Base-by-base conservation (phyloP, 176 grass and related monocot genomes). In the Aegilops tauschii region DNA sequence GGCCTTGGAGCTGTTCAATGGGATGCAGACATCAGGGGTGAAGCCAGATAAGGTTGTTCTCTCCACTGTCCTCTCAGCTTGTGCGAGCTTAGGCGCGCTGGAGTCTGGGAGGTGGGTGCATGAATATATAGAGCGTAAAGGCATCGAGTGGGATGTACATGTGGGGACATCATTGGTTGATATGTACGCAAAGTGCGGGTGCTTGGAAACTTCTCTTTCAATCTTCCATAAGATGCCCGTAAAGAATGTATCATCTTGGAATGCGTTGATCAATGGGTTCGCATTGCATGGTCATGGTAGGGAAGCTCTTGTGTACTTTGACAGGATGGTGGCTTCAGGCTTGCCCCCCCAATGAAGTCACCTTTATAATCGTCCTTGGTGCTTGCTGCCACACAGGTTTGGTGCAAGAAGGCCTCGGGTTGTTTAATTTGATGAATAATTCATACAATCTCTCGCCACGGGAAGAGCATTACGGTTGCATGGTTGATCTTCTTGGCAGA, bases 401-500 rank as follows among this genome's bases (percentile, higher is more conserved):
- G 37, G 81, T 95, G 49, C 47, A 87, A 89, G 59, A 89, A 87
- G 84, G 89, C 11, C 20, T 61, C 52, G 11, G 2, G 18, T 49
- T 82, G 54, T 94, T 89, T 70, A 28, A 89, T 52, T 62, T 70
- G 36, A 87, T 87, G 89, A 79, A 37, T 40, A 52, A 85, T 61
- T 75, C 31, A 8, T 89, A 82, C 58, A 80, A 82, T 61, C 84
- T 91, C 56, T 40, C 11, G 12, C 80, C 80, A 52, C 81, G 76
- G 80, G 85, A 86, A 62, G 89, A 94, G 13, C 89, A 91, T 54
- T 89, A 94, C 34, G 86, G 89, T 77, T 89, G 89, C 92, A 81
- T 87, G 83, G 63, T 84, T 78, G 86, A 91, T 87, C 89, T 94
- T 50, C 80, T 94, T 61, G 80, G 89, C 16, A 89, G 87, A 89